Base-by-base conservation (phyloP, 306 rosid genomes). In the Hippophae tibetana region DNA sequence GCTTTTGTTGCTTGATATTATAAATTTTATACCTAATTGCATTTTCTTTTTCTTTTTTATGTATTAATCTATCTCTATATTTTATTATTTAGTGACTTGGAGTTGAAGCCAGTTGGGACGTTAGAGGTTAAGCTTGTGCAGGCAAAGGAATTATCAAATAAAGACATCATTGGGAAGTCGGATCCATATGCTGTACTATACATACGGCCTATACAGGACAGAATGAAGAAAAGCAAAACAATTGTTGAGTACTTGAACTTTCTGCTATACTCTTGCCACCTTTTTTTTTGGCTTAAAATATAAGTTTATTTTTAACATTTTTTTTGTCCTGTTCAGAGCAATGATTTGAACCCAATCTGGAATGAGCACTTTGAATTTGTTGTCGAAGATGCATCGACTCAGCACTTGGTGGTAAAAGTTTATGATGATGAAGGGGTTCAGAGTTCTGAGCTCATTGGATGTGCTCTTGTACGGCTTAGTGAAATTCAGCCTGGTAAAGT, bases 91-190 rank as follows among this genome's bases (percentile, higher is more conserved):
- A 93, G 99, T 80, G 95, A 93, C 67, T 72, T 93, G 73, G 99
- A 93, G 78, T 69, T 93, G 77, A 93, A 93, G 79, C 88, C 99
- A 64, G 90, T 77, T 10, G 99, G 99, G 59, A 70, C 81, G 60
- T 74, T 93, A 70, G 99, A 93, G 73, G 97, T 93, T 66, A 93
- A 93, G 79, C 96, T 93, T 73, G 99, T 93, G 63, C 99, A 93
- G 79, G 99, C 94, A 40, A 93, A 88, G 81, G 95, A 72, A 9
- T 78, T 93, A 60, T 86, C 97, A 57, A 93, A 93, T 82, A 93
- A 93, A 74, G 99, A 93, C 69, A 10, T 93, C 26, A 77, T 93
- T 52, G 99, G 99, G 67, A 93, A 93, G 74, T 93, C 99, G 42
- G 99, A 93, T 70, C 99, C 99, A 18, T 93, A 67, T 74, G 97